These are phyloP conservation scores for Serpula lacrymans DNA, from an alignment of 768 basidiomycete genomes.

Conservation along the genomic window DNA sequence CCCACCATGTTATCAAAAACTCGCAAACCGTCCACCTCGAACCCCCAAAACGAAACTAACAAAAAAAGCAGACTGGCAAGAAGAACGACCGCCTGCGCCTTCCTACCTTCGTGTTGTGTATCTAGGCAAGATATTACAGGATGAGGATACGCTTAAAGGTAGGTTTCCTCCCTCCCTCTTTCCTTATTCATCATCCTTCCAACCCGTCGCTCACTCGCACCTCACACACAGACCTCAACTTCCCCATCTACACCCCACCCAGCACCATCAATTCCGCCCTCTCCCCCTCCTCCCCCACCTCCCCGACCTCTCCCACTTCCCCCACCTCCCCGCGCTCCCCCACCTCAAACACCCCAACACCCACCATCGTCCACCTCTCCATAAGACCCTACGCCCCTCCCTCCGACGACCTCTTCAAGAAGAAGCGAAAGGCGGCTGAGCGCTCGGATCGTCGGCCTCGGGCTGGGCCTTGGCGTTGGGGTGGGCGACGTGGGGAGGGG, in stretches of 20 bases:
- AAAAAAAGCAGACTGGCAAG: slow-evolving; percentile 75
- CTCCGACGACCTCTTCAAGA: slow-evolving; percentile 56
- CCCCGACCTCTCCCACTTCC: slow-evolving; percentile 27
- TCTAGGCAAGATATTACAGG: slow-evolving; percentile 77
- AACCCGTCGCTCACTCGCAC: neutral
- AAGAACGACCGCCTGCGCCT: slow-evolving; percentile 74
- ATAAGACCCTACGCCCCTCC: slow-evolving; percentile 57
- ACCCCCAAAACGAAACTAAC: too few species aligned
- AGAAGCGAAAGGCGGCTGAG: too few species aligned
- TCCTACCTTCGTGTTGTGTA: slow-evolving; percentile 74
- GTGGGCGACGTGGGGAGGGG: too few species aligned
- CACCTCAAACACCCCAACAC: slow-evolving; percentile 25
- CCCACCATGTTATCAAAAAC: too few species aligned
- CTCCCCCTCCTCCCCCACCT: slow-evolving; percentile 7
- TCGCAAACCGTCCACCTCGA: too few species aligned
- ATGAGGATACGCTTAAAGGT: slow-evolving; percentile 75
- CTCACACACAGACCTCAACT: slow-evolving; percentile 22
- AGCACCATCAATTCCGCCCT: slow-evolving; percentile 2
- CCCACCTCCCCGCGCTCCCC: slow-evolving; percentile 21
- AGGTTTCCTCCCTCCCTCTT: slow-evolving; percentile 21
- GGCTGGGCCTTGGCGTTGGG: too few species aligned
- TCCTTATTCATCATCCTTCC: slow-evolving; percentile 3
- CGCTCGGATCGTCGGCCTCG: too few species aligned
- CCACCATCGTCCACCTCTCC: slow-evolving; percentile 76
- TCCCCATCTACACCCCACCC: slow-evolving; percentile 22